Base-by-base conservation (phyloP, 305 asterid genomes). In the Coffea humblotiana region DNA sequence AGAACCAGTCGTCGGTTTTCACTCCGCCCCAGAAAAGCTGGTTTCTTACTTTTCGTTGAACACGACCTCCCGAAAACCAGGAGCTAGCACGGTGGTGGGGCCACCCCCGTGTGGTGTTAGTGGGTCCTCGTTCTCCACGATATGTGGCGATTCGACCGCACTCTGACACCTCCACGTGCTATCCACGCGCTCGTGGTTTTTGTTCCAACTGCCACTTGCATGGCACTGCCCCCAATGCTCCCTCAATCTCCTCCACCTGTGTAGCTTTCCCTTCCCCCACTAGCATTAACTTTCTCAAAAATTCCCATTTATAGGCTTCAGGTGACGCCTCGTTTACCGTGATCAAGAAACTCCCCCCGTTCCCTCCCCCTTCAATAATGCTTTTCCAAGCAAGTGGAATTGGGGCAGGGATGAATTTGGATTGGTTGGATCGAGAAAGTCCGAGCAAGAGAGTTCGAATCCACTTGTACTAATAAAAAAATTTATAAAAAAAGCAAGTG, bases 61-160 rank as follows among this genome's bases (percentile, higher is more conserved):
- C 74, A 51, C 74, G 72, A 75, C 76, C 84, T 88, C 95, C 97
- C 66, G 82, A 80, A 89, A 89, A 92, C 91, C 90, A 84, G 97
- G 97, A 92, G 92, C 77, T 66, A 83, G 14, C 77, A 29, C 23
- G 15, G 6, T 51, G 71, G 90, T 51, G 71, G 90, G 91, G 84
- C 71, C 88, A 88, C 83, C 16, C 71, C 21, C 47, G 64, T 27
- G 8, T 58, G 76, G 66, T 40, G 54, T 10, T 74, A 25, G 70
- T 68, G 84, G 84, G 80, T 43, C 81, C 76, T 0, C 27, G 23
- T 49, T 43, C 77, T 81, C 92, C 90, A 82, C 82, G 79, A 87
- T 74, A 86, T 85, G 93, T 89, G 92, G 93, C 92, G 87, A 92
- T 91, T 91, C 90, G 93, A 90, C 94, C 93, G 83, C 87, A 29